A percentile compares a stretch with the other conserved stretches of the same genome.
phyloP scores from a whole-genome alignment of 306 rosid species.

The Senna tora region DNA sequence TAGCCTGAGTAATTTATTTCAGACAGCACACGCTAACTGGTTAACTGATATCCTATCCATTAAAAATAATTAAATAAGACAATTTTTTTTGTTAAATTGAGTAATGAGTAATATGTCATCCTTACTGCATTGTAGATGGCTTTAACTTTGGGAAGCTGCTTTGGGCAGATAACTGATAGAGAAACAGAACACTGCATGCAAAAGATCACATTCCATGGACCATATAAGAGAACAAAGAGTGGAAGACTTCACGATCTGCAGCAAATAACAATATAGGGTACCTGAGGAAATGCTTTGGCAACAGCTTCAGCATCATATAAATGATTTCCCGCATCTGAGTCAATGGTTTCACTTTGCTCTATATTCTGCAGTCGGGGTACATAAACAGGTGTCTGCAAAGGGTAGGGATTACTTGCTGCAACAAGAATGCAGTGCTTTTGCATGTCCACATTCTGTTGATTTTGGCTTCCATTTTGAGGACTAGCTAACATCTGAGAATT shows the following conservation, averaged over 20 bases:
- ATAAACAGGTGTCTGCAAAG: slow-evolving; percentile 87
- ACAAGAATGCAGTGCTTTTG: slow-evolving; percentile 90
- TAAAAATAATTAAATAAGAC: slow-evolving; percentile 16
- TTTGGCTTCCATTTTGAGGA: slow-evolving; percentile 68
- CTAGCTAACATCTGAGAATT: slow-evolving; percentile 77
- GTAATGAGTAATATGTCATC: slow-evolving; percentile 28
- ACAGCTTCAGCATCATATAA: slow-evolving; percentile 86
- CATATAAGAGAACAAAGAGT: slow-evolving; percentile 14
- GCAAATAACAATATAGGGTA: slow-evolving; percentile 32
- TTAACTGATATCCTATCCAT: slow-evolving; percentile 6
- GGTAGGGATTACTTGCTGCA: slow-evolving; percentile 92
- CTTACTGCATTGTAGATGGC: slow-evolving; percentile 84
- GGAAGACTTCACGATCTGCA: slow-evolving; percentile 12
- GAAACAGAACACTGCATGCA: slow-evolving; percentile 80
- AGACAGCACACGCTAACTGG: slow-evolving; percentile 15
- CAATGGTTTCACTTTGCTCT: slow-evolving; percentile 79
- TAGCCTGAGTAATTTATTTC: slow-evolving; percentile 10
- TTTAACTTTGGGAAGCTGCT: slow-evolving; percentile 81
- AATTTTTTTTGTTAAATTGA: slow-evolving; percentile 23
- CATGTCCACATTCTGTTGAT: slow-evolving; percentile 77
- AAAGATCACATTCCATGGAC: slow-evolving; percentile 34
- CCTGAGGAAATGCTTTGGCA: slow-evolving; percentile 90
- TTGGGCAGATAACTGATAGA: slow-evolving; percentile 89
- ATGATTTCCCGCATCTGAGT: slow-evolving; percentile 66
- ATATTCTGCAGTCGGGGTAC: slow-evolving; percentile 71